A percentile compares a stretch with the other conserved stretches of the same genome.
Conservation (phyloP, 495 filamentous ascomycete species). For the Xylaria telfairii region DNA sequence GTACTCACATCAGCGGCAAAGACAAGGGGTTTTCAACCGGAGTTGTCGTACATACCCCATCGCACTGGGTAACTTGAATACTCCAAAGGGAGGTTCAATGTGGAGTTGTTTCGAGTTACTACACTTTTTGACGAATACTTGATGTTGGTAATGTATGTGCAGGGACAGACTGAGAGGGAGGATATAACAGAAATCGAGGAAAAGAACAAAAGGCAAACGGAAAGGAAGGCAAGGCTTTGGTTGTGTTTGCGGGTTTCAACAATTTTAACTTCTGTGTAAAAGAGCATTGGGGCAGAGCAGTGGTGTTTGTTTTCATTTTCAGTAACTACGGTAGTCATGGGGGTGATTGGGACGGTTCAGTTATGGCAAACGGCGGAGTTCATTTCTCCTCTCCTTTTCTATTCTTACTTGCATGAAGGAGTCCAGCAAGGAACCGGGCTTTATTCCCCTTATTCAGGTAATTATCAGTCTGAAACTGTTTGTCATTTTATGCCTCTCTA, state of each 20-base stretch:
- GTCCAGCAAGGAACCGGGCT: constrained; percentile 31
- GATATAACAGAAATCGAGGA: constrained; percentile 6
- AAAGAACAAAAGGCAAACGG: constrained; percentile 1
- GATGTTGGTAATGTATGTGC: constrained; percentile 24
- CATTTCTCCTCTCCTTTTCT: constrained; percentile 12
- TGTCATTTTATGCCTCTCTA: not conserved
- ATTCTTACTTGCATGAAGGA: constrained; percentile 31
- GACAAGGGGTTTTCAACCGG: constrained; percentile 19
- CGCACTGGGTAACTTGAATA: constrained; percentile 14
- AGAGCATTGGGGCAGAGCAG: constrained; percentile 28
- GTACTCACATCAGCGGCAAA: constrained; percentile 16
- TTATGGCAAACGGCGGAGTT: constrained; percentile 30
- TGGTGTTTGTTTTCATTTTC: constrained; percentile 22
- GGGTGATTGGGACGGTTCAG: constrained; percentile 25
- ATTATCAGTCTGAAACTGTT: constrained; percentile 9
- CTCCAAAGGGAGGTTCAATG: constrained; percentile 15
- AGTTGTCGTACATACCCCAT: constrained; percentile 25
- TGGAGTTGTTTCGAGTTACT: constrained; percentile 17
- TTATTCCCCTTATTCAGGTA: constrained; percentile 1
- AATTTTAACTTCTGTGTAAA: constrained; percentile 20
- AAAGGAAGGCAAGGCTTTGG: constrained; percentile 7
- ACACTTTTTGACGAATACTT: constrained; percentile 16
- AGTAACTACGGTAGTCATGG: constrained; percentile 27
- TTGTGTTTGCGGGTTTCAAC: constrained; percentile 15
- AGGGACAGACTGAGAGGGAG: not conserved